These are phyloP conservation scores for Tubosaeta sp. DNA, from an alignment of 768 basidiomycete genomes.

Conservation along the genomic window DNA sequence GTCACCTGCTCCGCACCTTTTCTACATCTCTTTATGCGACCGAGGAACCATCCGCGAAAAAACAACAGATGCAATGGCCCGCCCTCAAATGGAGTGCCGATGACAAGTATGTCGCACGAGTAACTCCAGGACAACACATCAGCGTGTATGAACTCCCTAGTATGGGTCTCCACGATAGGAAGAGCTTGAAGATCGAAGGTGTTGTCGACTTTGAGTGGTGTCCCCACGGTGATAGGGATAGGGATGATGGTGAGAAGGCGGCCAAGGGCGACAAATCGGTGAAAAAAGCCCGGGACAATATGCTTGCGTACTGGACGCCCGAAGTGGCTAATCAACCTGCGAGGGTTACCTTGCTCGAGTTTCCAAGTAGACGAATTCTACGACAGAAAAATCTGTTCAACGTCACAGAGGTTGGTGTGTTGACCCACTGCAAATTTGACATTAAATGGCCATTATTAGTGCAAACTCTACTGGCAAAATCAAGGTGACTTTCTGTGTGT, in stretches of 20 bases:
- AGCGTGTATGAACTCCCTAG: constrained; percentile 93
- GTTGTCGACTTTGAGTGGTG: constrained; percentile 99
- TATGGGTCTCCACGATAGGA: constrained; percentile 94
- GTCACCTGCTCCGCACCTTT: constrained; percentile 89
- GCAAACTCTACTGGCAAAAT: constrained; percentile 98
- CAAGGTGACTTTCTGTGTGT: constrained; percentile 98
- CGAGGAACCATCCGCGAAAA: constrained; percentile 58
- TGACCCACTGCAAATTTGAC: constrained; percentile 1
- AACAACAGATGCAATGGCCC: constrained; percentile 86
- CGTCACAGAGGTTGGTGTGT: constrained; percentile 79
- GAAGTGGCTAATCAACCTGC: constrained; percentile 97
- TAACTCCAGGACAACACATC: constrained; percentile 89
- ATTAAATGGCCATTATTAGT: constrained; percentile 44
- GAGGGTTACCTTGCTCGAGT: constrained; percentile 86
- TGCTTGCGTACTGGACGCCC: constrained; percentile 97
- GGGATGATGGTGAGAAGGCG: constrained; percentile 55
- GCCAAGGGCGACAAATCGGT: constrained; percentile 39
- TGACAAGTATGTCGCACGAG: constrained; percentile 89
- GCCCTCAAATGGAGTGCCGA: constrained; percentile 96
- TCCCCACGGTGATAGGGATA: constrained; percentile 86
- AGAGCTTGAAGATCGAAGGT: constrained; percentile 95
- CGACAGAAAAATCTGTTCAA: constrained; percentile 98
- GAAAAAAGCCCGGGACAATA: constrained; percentile 80
- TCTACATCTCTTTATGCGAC: constrained; percentile 57
- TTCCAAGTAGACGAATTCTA: constrained; percentile 79